phyloP scores from a whole-genome alignment of 345 rosid species.

The Hibiscus tridactylites region DNA sequence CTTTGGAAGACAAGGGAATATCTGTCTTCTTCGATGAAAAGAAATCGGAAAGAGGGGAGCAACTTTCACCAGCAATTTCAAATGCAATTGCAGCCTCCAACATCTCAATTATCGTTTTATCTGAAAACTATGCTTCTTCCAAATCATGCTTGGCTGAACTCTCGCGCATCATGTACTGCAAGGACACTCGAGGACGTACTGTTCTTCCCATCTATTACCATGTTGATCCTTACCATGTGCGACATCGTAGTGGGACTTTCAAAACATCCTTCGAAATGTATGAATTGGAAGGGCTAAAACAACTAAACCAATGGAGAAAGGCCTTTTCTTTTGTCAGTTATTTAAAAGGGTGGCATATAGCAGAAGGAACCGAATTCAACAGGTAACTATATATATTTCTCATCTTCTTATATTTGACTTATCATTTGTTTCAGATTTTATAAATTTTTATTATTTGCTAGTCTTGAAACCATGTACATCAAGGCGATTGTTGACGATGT shows the following conservation, averaged over 20 bases:
- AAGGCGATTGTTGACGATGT: not conserved
- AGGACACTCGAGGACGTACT: rapidly evolving
- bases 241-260: not conserved
- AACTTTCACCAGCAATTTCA: not conserved
- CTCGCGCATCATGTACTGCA: not conserved
- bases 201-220: not conserved
- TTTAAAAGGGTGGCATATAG: not conserved
- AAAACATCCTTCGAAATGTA: not conserved
- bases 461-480: not conserved
- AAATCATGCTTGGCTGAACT: not conserved
- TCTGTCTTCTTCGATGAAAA: too few relatives aligned
- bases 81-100: not conserved
- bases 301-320: not conserved
- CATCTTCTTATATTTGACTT: too few relatives aligned
- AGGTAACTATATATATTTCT: not conserved
- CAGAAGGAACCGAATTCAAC: too few relatives aligned
- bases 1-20: too few relatives aligned
- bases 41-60: too few relatives aligned
- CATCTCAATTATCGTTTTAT: not conserved
- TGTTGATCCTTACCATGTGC: not conserved
- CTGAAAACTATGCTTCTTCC: not conserved
- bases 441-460: not conserved
- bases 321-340: not conserved
- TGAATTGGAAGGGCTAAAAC: not conserved
- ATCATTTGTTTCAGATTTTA: not conserved